Base-by-base conservation (phyloP, 2,329 filamentous ascomycete genomes). In the Rutstroemia sydowiana region DNA sequence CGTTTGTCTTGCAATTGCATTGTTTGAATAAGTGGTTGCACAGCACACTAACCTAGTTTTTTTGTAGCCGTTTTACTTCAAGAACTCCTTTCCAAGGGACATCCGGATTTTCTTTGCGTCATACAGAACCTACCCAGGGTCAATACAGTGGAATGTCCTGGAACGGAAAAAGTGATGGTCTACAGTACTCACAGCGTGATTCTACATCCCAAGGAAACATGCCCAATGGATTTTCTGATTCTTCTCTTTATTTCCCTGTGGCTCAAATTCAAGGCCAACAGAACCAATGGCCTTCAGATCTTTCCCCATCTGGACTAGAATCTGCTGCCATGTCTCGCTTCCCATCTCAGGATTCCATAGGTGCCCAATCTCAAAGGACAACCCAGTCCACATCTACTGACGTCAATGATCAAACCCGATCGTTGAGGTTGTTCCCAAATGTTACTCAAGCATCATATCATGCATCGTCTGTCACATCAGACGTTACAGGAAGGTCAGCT, bases 131-230 rank as follows among this genome's bases (percentile, higher is more conserved):
- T 61, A 52, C 37, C 53, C 60, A 63, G 58, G 63, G 63, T 48
- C 57, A 64, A 55, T 55, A 61, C 58, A 66, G 59, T 58, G 63
- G 57, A 63, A 49, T 57, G 45, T 54, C 55, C 60, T 66, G 63
- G 64, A 61, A 56, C 50, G 54, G 49, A 47, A 56, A 54, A 54
- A 55, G 53, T 62, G 62, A 65, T 62, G 64, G 59, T 52, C 53
- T 56, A 66, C 64, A 66, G 64, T 63, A 67, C 64, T 64, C 62
- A 40, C 56, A 61, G 49, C 60, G 58, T 47, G 60, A 59, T 45
- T 48, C 60, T 52, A 44, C 54, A 54, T 55, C 56, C 54, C 56
- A 59, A 45, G 58, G 56, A 61, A 32, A 54, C 57, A 36, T 54
- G 55, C 61, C 60, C 23, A 57, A 59, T 57, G 62, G 61, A 61